Base-by-base conservation (phyloP, 1,284 basidiomycete genomes). In the Sanguinoderma infundibulare region DNA sequence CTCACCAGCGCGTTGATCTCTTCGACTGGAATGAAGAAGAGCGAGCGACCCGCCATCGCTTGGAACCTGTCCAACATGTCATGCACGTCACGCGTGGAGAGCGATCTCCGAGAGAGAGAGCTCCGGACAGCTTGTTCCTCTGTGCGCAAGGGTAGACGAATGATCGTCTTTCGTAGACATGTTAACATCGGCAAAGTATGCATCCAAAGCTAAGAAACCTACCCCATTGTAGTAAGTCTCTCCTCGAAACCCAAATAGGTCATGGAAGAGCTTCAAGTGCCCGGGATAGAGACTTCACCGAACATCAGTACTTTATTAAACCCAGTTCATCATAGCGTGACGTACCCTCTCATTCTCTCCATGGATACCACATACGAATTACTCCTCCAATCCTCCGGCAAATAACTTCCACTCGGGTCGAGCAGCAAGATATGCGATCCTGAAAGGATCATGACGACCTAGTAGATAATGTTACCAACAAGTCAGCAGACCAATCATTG, bases 391-490 rank as follows among this genome's bases (percentile, higher is more conserved):
- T 57, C 60, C 36, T 71, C 65, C 2, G 78, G 77, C 1, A 82
- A 72, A 67, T 76, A 73, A 5, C 58, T 65, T 47, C 76, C 76
- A 2, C 77, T 77, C 0, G 83, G 83, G 61, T 83, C 79, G 14
- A 85, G 64, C 55, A 84, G 78, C 10, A 83, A 57, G 1, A 83
- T 74, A 30, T 66, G 60, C 3, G 71, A 65, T 32, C 77, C 76
- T 1, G 83, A 83, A 9, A 84, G 68, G 38, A 85, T 74, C 68
- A 80, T 78, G 2, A 76, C 77, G 32, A 82, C 61, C 81, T 83
- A 22, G n/a, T n/a, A n/a, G n/a, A n/a, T n/a, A 2, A 35, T n/a
- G 8, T n/a, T 39, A 30, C 9, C 28, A 30, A 28, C n/a, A 55
- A 34, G 8, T 34, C 28, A 5, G n/a, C n/a, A n/a, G n/a, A n/a